phyloP scores from a whole-genome alignment of 352 stramenopile species.

The Aphanomyces stellatus region DNA sequence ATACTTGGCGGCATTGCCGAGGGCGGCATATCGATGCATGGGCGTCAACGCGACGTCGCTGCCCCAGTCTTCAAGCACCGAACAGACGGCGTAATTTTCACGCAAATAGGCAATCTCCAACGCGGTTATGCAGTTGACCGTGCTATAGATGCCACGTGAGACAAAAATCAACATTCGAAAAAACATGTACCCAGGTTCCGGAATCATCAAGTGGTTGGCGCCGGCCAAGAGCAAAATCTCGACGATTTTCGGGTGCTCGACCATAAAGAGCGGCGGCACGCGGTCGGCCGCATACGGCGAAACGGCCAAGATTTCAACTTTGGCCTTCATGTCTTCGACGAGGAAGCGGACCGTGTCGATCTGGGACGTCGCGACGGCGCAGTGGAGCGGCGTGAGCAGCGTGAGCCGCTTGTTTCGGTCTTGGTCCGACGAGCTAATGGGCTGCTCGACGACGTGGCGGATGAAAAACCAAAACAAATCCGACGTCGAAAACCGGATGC shows the following conservation, averaged over 20 bases:
- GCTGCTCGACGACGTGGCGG: constrained; percentile 59
- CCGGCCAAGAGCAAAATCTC: constrained; percentile 51
- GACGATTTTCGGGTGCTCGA: constrained; percentile 72
- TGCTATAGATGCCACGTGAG: background rate
- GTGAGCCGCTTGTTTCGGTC: constrained; percentile 62
- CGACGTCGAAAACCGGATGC: constrained; percentile 61
- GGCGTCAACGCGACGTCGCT: constrained; percentile 68
- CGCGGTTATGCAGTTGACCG: constrained; percentile 78
- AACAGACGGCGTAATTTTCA: constrained; percentile 69
- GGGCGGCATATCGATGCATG: constrained; percentile 63
- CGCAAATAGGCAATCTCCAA: constrained; percentile 71
- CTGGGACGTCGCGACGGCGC: constrained; percentile 63
- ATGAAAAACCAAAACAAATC: constrained; percentile 80
- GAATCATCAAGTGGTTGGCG: constrained; percentile 71
- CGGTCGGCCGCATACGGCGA: constrained; percentile 61
- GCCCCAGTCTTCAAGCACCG: constrained; percentile 76
- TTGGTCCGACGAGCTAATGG: constrained; percentile 45
- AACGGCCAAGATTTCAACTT: constrained; percentile 69
- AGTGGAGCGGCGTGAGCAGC: constrained; percentile 65
- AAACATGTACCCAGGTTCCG: constrained; percentile 46
- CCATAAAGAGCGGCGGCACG: constrained; percentile 70
- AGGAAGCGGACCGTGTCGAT: constrained; percentile 67
- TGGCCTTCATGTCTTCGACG: constrained; percentile 47
- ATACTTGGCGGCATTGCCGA: constrained; percentile 42
- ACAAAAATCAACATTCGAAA: background rate